phyloP scores from a whole-genome alignment of 345 rosid genomes.

The Lepidium aucheri region DNA sequence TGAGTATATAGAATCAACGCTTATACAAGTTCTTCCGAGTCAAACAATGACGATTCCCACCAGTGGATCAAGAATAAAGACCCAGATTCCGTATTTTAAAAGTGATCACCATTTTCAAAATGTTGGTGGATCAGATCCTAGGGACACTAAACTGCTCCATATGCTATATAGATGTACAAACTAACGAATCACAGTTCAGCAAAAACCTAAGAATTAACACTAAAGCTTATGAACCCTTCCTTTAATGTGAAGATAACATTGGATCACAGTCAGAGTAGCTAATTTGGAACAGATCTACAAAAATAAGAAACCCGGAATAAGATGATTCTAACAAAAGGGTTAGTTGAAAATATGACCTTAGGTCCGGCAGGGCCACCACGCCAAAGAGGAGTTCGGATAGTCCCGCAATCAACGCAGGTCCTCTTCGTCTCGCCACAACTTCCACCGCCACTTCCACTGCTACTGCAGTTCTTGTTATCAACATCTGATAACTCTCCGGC shows the following conservation, averaged over 20 bases:
- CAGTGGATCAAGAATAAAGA: neutral
- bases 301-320: neutral
- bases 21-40: neutral
- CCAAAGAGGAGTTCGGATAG: constrained; percentile 92
- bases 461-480: constrained; percentile 30
- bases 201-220: neutral
- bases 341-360: constrained; percentile 25
- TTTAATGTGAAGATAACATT: neutral
- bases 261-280: neutral
- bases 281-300: neutral
- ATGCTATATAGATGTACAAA: neutral
- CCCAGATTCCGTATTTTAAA: neutral
- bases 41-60: neutral
- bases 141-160: neutral
- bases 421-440: constrained; percentile 39
- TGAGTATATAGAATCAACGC: too few species aligned
- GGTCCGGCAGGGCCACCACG: constrained; percentile 99
- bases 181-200: neutral
- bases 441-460: constrained; percentile 24
- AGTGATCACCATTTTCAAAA: neutral
- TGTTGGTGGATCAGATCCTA: neutral
- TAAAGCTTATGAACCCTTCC: neutral
- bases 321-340: neutral
- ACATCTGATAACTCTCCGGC: constrained; percentile 29
- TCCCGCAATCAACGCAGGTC: constrained; percentile 86